A percentile compares a stretch with the other conserved stretches of the same genome.
These are phyloP conservation scores for Ustilago cynodontis DNA, from an alignment of 1,284 basidiomycete species.

Conservation along the genomic window DNA sequence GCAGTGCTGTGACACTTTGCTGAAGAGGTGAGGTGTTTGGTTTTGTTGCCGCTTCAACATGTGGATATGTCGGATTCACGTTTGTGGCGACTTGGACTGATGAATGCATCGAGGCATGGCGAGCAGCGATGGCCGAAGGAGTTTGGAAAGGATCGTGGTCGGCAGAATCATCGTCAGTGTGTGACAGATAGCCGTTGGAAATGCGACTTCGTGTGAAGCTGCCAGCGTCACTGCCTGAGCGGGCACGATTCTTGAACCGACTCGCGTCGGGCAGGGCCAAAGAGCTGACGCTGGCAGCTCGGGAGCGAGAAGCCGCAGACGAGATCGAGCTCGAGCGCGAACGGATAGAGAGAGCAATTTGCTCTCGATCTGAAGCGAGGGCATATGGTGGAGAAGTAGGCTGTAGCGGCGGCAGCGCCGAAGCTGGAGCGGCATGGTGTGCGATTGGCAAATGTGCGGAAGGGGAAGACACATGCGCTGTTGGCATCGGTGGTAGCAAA, in stretches of 20 bases:
- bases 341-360: not conserved
- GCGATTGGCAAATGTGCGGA: not conserved
- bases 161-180: conserved; percentile 26
- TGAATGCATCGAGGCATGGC: not conserved
- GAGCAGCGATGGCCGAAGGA: not conserved
- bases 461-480: not conserved
- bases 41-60: not conserved
- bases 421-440: not conserved
- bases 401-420: not conserved
- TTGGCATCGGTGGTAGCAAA: conserved; percentile 1
- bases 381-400: not conserved
- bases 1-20: not conserved
- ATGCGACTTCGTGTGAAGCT: conserved; percentile 52
- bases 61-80: not conserved
- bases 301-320: conserved; percentile 4
- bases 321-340: conserved; percentile 3
- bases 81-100: not conserved
- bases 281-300: conserved; percentile 28
- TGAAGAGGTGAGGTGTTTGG: not conserved
- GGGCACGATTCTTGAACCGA: conserved; percentile 10
- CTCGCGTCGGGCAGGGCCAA: conserved; percentile 15
- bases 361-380: not conserved
- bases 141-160: conserved; percentile 1
- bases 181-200: conserved; percentile 24
- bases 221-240: conserved; percentile 37